Evolutionary conservation across 257 asterid genomes (phyloP), one percentile per base, ranked within the genome.

Genomic region (Gardenia jasminoides): DNA sequence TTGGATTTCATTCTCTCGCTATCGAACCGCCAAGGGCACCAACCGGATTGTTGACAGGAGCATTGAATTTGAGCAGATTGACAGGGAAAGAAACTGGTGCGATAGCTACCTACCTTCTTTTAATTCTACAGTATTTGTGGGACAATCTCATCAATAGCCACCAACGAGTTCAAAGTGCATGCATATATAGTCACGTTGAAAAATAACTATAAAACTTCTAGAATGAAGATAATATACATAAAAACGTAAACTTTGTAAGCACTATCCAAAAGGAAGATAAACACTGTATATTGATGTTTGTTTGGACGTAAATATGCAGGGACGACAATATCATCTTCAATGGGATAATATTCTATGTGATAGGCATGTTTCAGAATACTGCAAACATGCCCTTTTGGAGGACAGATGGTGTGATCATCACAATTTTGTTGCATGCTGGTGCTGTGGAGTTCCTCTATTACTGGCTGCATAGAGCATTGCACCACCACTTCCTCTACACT

Each of bases 391-490:
- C 97, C 13, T n/a, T 84, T 50, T 94, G 99, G 98, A 85, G 94
- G 62, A 78, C 87, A 0, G 91, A 86, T 50, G 93, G 97, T 7
- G 74, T 94, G 0, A 31, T 94, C 4, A 85, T 85, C 86, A 88
- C 96, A 3, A 24, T 67, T 7, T 61, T 94, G 80, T 80, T 94
- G 2, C 99, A 94, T 24, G 61, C 83, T 0, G 97, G 97, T 6
- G 93, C 96, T 0, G 99, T 94, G 44, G 98, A 94, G 85, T 94
- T 90, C 72, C 90, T 94, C 4, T 94, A 94, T 80, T 94, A 94
- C 73, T 94, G 99, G 99, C 84, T 94, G 79, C 99, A 94, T 72
- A 75, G 96, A 73, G 98, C 98, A 43, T 72, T 94, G 88, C 99
- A 94, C 93, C 98, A 93, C 89, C 98, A 94, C 82, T 91, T 79